Conservation (phyloP, 768 basidiomycete genomes). For the Strobilomyces dryophilus region DNA sequence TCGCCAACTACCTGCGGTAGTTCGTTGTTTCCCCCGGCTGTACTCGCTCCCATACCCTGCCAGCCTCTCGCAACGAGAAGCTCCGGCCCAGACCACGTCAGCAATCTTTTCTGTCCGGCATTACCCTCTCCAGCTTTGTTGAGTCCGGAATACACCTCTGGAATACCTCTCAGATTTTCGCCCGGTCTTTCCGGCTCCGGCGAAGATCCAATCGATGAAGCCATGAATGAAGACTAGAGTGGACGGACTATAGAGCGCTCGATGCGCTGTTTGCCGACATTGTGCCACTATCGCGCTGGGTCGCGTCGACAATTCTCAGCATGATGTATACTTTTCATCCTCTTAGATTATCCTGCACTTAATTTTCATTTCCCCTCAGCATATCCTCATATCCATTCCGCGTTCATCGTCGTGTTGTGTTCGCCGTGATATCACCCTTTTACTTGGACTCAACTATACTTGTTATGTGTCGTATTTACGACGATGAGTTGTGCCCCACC, state of each 20-base stretch:
- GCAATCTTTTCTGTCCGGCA: not conserved
- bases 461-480: not conserved
- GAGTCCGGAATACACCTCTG: constrained; percentile 7
- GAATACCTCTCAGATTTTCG: constrained; percentile 9
- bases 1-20: constrained; percentile 16
- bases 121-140: constrained; percentile 6
- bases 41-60: constrained; percentile 15
- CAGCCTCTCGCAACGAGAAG: constrained; percentile 14
- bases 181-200: constrained; percentile 2
- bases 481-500: not conserved
- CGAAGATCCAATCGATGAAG: constrained; percentile 13
- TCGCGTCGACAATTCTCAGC: not conserved
- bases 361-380: constrained; percentile 10
- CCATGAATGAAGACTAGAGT: constrained; percentile 20
- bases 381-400: not conserved
- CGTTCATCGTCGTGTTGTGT: not conserved
- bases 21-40: constrained; percentile 17
- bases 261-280: constrained; percentile 4
- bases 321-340: constrained; percentile 1
- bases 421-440: not conserved
- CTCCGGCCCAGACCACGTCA: constrained; percentile 1
- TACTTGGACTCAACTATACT: not conserved
- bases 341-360: constrained; percentile 15
- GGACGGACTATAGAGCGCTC: constrained; percentile 1
- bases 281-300: constrained; percentile 13